Evolutionary conservation across 257 asterid genomes (phyloP).

Genomic region (Nicotiana obtusifolia): DNA sequence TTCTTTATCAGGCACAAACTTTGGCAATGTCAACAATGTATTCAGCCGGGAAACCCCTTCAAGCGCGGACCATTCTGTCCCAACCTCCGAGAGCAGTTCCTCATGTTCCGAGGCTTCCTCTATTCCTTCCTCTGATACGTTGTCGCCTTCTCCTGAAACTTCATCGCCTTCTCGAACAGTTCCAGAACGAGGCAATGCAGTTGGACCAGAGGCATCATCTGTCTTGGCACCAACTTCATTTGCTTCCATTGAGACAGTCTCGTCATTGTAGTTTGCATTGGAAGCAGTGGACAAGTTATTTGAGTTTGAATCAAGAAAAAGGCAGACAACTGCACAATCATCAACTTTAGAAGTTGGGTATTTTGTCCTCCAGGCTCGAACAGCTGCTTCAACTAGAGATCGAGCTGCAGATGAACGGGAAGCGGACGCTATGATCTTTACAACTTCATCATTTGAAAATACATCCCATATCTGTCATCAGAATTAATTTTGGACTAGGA

Average conservation of each 20-base stretch:
- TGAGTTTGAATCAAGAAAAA: slow-evolving; percentile 48
- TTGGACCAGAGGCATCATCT: slow-evolving; percentile 11
- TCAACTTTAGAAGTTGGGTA: slow-evolving; percentile 82
- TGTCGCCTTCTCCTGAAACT: slow-evolving; percentile 28
- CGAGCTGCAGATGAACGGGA: slow-evolving; percentile 58
- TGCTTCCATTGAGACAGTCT: slow-evolving; percentile 18
- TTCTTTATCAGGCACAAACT: slow-evolving; percentile 53
- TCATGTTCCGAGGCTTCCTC: slow-evolving; percentile 35
- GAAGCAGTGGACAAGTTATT: slow-evolving; percentile 30
- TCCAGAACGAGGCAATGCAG: slow-evolving; percentile 25
- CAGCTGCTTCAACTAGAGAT: slow-evolving; percentile 58
- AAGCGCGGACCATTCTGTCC: slow-evolving; percentile 65
- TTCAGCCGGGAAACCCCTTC: slow-evolving; percentile 74
- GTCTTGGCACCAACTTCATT: slow-evolving; percentile 16
- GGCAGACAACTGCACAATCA: slow-evolving; percentile 83
- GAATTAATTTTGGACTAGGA: not conserved
- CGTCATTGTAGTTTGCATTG: slow-evolving; percentile 29
- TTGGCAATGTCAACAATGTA: slow-evolving; percentile 66
- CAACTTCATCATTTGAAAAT: slow-evolving; percentile 75
- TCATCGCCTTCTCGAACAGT: slow-evolving; percentile 23
- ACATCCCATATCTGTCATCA: slow-evolving; percentile 76
- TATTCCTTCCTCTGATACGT: slow-evolving; percentile 20
- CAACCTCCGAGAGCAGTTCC: slow-evolving; percentile 21
- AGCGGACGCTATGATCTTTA: slow-evolving; percentile 52
- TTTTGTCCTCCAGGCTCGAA: slow-evolving; percentile 60